Evolutionary conservation across 306 rosid genomes (phyloP), one percentile per base, ranked within the genome.

Genomic region (Canavalia gladiata): DNA sequence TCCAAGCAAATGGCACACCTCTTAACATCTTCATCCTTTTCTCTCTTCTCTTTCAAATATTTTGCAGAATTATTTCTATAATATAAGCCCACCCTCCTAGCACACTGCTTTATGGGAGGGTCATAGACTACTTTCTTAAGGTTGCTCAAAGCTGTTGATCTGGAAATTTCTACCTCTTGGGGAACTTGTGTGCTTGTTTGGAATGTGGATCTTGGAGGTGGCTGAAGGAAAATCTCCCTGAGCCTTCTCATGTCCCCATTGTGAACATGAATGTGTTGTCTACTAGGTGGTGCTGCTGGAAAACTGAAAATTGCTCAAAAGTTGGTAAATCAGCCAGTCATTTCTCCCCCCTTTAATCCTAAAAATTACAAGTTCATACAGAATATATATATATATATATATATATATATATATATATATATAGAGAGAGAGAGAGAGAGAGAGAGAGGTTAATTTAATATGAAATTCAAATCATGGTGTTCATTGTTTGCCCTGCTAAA

Each of bases 1-100:
- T 95, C 99, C 80, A 92, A 84, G 87, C 97, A 95, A 79, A 93
- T 25, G 13, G 92, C 46, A 76, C 99, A 93, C 28, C 85, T 78
- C 78, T 87, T 90, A 0, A 91, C 85, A 5, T 88, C 90, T 77
- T 89, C 94, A 3, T 88, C 89, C 1, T 2, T 52, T 4, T 66
- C 79, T n/a, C 56, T 77, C 33, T 35, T 70, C 13, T 78, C 80
- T 29, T 82, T 75, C 67, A 76, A 76, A 35, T 35, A 67, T 13
- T 57, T 68, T 28, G 2, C 34, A 18, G 49, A 67, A 2, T 78
- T 72, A 18, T 88, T 88, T 76, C 95, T 89, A 74, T 88, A 88
- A 69, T 90, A 90, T 52, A 77, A 81, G 84, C 87, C 83, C 76
- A 89, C 43, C 6, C 28, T 88, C 51, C 52, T 83, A 39, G 87